Evolutionary conservation across 257 asterid species (phyloP), one percentile per base, ranked within the genome.

Genomic region (Phtheirospermum japonicum): DNA sequence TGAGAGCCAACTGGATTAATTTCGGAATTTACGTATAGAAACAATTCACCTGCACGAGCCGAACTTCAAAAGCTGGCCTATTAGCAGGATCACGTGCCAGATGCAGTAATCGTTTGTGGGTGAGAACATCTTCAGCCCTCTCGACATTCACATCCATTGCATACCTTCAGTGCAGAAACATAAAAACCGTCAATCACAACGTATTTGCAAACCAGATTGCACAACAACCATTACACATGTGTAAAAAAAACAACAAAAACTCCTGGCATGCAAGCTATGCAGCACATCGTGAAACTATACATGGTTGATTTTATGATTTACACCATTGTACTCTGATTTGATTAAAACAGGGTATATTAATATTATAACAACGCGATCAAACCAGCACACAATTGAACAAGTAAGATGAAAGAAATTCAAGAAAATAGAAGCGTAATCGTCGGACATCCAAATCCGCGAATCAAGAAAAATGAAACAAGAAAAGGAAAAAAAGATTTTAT

Each of bases 101-200:
- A 31, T 83, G 82, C 83, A 92, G 77, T 75, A 92, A 75, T 16
- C 88, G 70, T 79, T 76, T 89, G 85, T 92, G 99, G 6, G 82
- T 83, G 39, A 93, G 87, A 75, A 93, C 99, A 78, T 93, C 99
- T 71, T 87, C 97, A 17, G 96, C 95, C 65, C 95, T 89, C 72
- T 92, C 97, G 43, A 86, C 89, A 67, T 92, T 92, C 76, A 93
- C 97, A 82, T 92, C 99, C 80, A 83, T 70, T 12, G 97, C 99
- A 72, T 92, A 92, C 84, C 99, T 91, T 79, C 73, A 75, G 58
- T 45, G 54, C 61, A 70, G 61, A 50, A 75, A 52, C 53, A 74
- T 6, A 16, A 18, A 60, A 63, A 32, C 18, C 51, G 49, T 77
- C 75, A 74, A 50, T 63, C 55, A 33, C 48, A 63, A 48, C 31